A percentile compares a stretch with the other conserved stretches of the same genome.
Evolutionary conservation across 2,329 filamentous ascomycete species (phyloP).

Genomic region (Penicillium sp.): DNA sequence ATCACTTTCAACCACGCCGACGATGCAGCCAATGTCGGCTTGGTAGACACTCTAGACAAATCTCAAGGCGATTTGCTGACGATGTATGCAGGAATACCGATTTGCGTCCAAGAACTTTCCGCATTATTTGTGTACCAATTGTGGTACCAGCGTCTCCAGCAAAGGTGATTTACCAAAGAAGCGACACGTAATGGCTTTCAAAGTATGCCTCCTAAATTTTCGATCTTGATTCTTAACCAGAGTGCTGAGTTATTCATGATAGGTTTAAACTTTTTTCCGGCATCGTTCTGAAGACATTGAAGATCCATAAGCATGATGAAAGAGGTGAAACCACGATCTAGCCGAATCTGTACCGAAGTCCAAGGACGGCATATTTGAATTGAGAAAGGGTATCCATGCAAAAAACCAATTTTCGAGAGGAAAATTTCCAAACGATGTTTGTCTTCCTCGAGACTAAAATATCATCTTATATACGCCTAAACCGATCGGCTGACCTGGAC

Average conservation of each 20-base stretch:
- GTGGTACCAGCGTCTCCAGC: slow-evolving; percentile 36
- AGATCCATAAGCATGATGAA: slow-evolving; percentile 31
- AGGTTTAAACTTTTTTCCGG: slow-evolving; percentile 36
- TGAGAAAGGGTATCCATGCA: neutral
- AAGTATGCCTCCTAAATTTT: slow-evolving; percentile 28
- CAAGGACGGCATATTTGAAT: no score
- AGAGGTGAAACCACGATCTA: neutral
- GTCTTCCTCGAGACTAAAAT: no score
- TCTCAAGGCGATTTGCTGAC: no score
- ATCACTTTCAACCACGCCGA: slow-evolving; percentile 27
- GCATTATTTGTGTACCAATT: slow-evolving; percentile 38
- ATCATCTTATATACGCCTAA: neutral
- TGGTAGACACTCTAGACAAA: no score
- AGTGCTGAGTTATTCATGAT: neutral
- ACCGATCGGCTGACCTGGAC: neutral
- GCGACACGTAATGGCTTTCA: slow-evolving; percentile 32
- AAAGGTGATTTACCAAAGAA: slow-evolving; percentile 23
- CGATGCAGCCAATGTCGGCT: no score
- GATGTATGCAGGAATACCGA: slow-evolving; percentile 27
- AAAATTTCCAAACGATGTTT: neutral
- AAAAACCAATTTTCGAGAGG: neutral
- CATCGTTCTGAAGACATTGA: slow-evolving; percentile 32
- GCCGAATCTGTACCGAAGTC: neutral
- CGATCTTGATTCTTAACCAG: neutral
- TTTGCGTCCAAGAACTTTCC: slow-evolving; percentile 32